Percentiles rank a stretch among this genome's conserved stretches.
phyloP scores from a whole-genome alignment of 2,329 filamentous ascomycete genomes.

The Botrytis byssoidea region DNA sequence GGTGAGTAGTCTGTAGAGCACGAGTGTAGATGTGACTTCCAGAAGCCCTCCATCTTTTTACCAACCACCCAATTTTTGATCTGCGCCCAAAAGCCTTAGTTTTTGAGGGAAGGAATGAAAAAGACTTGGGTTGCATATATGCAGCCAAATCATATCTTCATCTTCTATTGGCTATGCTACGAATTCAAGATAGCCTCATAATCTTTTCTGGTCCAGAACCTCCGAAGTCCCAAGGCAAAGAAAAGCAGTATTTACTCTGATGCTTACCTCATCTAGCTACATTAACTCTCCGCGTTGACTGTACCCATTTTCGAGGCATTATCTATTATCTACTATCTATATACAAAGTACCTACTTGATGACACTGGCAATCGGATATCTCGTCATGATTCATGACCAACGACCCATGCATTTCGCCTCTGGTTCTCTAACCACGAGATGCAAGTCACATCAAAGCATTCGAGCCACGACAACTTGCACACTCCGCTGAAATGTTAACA shows the following conservation, averaged over 20 bases:
- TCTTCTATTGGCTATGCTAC: neutral
- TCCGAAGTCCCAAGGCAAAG: neutral
- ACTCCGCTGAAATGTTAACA: slow-evolving; percentile 3
- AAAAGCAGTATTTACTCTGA: neutral
- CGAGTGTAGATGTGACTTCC: slow-evolving; percentile 3
- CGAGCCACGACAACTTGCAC: slow-evolving; percentile 38
- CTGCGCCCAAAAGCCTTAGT: slow-evolving; percentile 1
- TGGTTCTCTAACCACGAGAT: slow-evolving; percentile 29
- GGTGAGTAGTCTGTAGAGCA: slow-evolving; percentile 5
- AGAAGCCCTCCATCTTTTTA: neutral
- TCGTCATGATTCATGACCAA: slow-evolving; percentile 14
- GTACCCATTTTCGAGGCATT: neutral
- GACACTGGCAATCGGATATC: slow-evolving; percentile 8
- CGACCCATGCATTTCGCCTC: slow-evolving; percentile 25
- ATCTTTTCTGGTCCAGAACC: slow-evolving; percentile 9
- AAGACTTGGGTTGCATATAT: slow-evolving; percentile 16
- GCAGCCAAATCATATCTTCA: neutral
- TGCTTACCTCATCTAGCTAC: neutral
- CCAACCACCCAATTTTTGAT: slow-evolving; percentile 9
- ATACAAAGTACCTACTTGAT: neutral
- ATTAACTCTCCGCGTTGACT: neutral
- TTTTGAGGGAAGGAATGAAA: neutral
- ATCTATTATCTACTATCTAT: neutral
- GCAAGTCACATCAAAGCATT: slow-evolving; percentile 32
- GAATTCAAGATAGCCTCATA: slow-evolving; percentile 18